Evolutionary conservation across 208 protist genomes (phyloP).

Genomic region (Giardia muris): DNA sequence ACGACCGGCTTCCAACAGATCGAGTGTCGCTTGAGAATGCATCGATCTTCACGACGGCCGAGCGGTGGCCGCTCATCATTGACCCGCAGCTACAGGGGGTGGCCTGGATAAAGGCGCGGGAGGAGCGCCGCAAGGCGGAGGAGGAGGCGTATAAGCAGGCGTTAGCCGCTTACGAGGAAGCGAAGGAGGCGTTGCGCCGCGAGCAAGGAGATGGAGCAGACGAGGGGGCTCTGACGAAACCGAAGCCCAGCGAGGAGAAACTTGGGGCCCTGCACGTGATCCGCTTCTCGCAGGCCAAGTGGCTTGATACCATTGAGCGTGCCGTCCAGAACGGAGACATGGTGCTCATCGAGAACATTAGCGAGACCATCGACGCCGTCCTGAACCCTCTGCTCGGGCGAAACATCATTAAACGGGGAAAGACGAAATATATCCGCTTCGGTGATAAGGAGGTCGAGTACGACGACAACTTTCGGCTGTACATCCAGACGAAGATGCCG

Average conservation of each 20-base stretch:
- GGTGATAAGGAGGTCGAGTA: constrained; percentile 80
- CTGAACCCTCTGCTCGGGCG: constrained; percentile 78
- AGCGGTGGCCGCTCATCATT: constrained; percentile 88
- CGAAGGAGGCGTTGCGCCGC: background rate
- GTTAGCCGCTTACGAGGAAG: background rate
- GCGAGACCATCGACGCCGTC: constrained; percentile 80
- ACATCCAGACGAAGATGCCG: constrained; percentile 85
- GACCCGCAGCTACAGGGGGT: constrained; percentile 91
- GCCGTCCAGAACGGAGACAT: constrained; percentile 50
- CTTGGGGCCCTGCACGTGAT: constrained; percentile 60
- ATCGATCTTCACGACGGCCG: constrained; percentile 62
- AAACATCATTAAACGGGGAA: constrained; percentile 60
- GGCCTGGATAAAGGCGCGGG: constrained; percentile 77
- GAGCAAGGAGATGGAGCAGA: background rate
- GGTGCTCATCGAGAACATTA: constrained; percentile 74
- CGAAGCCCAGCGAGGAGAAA: background rate
- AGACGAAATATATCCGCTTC: constrained; percentile 63
- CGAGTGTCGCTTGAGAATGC: constrained; percentile 85
- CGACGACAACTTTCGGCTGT: constrained; percentile 76
- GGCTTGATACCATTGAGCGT: constrained; percentile 48
- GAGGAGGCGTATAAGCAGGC: constrained; percentile 33
- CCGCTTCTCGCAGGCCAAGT: constrained; percentile 52
- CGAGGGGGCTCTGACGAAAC: background rate
- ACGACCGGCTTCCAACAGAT: constrained; percentile 83
- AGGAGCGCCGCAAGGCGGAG: constrained; percentile 68